Conservation (phyloP, 2,329 filamentous ascomycete species). For the Kalmusia sp. region DNA sequence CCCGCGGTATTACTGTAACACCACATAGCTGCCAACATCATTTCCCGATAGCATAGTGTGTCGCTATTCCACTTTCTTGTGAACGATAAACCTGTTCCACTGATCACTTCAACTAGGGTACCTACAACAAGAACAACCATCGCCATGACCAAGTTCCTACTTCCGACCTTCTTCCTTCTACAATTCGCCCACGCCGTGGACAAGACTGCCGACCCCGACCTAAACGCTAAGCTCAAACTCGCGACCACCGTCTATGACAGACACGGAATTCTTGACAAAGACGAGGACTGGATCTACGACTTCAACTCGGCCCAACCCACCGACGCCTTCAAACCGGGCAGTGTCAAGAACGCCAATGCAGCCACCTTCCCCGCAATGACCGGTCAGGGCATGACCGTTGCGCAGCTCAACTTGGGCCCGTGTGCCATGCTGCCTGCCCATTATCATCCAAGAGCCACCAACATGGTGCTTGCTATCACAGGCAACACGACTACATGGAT, state of each 20-base stretch:
- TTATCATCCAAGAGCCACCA: conserved; percentile 58
- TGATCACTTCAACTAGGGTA: background rate
- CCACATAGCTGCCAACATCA: background rate
- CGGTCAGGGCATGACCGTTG: conserved; percentile 57
- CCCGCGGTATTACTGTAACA: background rate
- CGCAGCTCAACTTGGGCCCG: conserved; percentile 55
- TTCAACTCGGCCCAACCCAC: conserved; percentile 50
- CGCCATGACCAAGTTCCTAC: conserved; percentile 8
- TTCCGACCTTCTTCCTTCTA: conserved; percentile 15
- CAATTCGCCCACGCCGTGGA: conserved; percentile 42
- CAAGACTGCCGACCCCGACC: conserved; percentile 49
- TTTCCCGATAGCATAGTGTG: background rate
- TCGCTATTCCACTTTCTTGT: background rate
- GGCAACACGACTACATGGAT: conserved; percentile 61
- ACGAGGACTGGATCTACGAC: conserved; percentile 59
- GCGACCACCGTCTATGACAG: conserved; percentile 57
- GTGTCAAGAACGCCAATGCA: conserved; percentile 60
- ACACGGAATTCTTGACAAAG: conserved; percentile 47
- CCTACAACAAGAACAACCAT: background rate
- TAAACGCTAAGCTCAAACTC: conserved; percentile 44
- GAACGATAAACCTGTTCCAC: background rate
- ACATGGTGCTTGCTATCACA: conserved; percentile 56
- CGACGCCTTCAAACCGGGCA: conserved; percentile 55
- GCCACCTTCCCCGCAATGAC: conserved; percentile 59
- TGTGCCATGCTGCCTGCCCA: conserved; percentile 61